Conservation (phyloP, 208 protist species). For the Angomonas desouzai region DNA sequence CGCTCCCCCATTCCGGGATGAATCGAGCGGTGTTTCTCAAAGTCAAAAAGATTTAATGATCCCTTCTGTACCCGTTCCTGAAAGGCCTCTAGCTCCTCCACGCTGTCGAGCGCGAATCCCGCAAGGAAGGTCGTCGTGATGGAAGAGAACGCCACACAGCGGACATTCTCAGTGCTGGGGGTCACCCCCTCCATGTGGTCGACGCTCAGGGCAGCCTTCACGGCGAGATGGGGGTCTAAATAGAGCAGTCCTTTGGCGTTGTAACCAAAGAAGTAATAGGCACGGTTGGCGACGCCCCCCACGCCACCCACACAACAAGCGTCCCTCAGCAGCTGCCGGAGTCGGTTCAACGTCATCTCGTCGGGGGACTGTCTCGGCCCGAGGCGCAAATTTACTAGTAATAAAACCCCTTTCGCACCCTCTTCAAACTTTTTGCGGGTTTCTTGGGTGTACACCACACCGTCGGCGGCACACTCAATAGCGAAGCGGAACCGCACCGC, state of each 20-base stretch:
- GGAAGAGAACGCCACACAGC: slow-evolving; percentile 45
- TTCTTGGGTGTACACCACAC: slow-evolving; percentile 40
- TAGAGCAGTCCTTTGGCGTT: slow-evolving; percentile 56
- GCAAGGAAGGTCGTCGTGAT: slow-evolving; percentile 70
- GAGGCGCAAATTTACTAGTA: slow-evolving; percentile 56
- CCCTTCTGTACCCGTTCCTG: slow-evolving; percentile 17
- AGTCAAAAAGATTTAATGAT: slow-evolving; percentile 27
- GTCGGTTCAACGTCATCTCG: slow-evolving; percentile 48
- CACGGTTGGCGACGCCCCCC: slow-evolving; percentile 53
- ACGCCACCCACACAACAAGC: slow-evolving; percentile 59
- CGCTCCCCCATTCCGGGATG: background rate
- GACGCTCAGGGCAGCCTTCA: slow-evolving; percentile 33
- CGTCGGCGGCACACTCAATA: slow-evolving; percentile 41
- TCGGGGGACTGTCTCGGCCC: slow-evolving; percentile 30
- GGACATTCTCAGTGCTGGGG: slow-evolving; percentile 33
- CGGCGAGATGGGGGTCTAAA: slow-evolving; percentile 68
- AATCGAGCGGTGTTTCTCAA: slow-evolving; percentile 19
- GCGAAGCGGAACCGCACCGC: slow-evolving; percentile 32
- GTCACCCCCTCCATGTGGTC: slow-evolving; percentile 20
- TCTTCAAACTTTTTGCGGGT: slow-evolving; percentile 22
- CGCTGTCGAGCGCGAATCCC: slow-evolving; percentile 44
- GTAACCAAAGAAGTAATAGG: slow-evolving; percentile 76
- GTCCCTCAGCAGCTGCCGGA: slow-evolving; percentile 54
- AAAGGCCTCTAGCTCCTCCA: slow-evolving; percentile 36
- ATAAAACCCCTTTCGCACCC: slow-evolving; percentile 39